These are phyloP conservation scores for Stephanodiscus minutulus DNA, from an alignment of 108 stramenopile genomes.

Conservation along the genomic window DNA sequence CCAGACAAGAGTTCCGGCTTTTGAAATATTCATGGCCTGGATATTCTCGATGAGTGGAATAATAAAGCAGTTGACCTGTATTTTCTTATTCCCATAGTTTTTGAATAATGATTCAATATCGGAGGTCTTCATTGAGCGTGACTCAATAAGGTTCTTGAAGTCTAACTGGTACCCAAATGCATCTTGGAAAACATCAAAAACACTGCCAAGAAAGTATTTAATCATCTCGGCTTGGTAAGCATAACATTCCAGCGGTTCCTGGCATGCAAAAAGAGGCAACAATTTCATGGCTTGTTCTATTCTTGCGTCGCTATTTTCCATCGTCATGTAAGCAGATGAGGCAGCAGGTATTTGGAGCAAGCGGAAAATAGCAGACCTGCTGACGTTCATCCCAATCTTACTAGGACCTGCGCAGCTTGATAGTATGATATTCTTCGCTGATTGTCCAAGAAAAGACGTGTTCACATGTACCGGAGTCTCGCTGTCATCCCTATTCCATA, in stretches of 20 bases:
- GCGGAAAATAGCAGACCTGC: constrained; percentile 35
- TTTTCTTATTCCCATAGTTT: constrained; percentile 26
- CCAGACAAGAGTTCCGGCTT: constrained; percentile 23
- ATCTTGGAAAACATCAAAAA: constrained; percentile 36
- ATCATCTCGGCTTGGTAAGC: constrained; percentile 25
- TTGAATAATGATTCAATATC: constrained; percentile 23
- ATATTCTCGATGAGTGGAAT: constrained; percentile 53
- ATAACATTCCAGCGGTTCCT: not conserved
- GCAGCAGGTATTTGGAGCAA: constrained; percentile 40
- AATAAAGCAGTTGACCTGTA: constrained; percentile 35
- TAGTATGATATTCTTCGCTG: constrained; percentile 19
- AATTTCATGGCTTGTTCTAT: constrained; percentile 57
- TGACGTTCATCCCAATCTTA: constrained; percentile 33
- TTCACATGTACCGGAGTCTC: constrained; percentile 7
- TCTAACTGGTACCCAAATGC: constrained; percentile 14
- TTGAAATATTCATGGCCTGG: constrained; percentile 32
- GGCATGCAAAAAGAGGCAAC: constrained; percentile 45
- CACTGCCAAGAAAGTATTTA: constrained; percentile 31
- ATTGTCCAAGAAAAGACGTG: constrained; percentile 25
- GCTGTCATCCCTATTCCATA: constrained; percentile 57
- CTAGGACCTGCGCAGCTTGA: constrained; percentile 45
- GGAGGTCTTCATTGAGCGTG: constrained; percentile 3
- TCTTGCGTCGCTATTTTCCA: constrained; percentile 76
- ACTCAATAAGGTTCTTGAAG: constrained; percentile 17
- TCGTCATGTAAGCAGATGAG: constrained; percentile 50